Conservation (phyloP, 805 yeast species). For the Candida vaughaniae region DNA sequence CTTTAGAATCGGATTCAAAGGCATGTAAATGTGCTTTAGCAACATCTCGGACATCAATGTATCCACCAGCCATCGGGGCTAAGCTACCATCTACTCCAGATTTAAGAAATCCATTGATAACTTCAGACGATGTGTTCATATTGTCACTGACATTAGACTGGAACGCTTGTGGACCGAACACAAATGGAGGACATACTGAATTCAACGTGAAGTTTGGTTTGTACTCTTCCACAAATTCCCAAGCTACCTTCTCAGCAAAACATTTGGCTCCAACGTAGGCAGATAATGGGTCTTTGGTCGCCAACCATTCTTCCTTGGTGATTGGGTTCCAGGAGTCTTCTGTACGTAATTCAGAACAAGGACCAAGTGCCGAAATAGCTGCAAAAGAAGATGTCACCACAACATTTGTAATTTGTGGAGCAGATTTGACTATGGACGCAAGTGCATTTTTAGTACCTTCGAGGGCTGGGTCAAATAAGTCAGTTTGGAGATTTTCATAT, state of each 20-base stretch:
- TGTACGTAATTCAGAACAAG: constrained; percentile 9
- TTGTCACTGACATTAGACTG: constrained; percentile 27
- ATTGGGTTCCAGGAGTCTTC: constrained; percentile 44
- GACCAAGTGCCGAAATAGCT: constrained; percentile 4
- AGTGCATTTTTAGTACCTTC: constrained; percentile 26
- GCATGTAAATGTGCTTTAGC: constrained; percentile 57
- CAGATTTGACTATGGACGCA: constrained; percentile 43
- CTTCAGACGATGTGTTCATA: constrained; percentile 26
- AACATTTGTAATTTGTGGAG: constrained; percentile 42
- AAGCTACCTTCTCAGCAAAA: constrained; percentile 56
- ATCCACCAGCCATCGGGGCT: constrained; percentile 17
- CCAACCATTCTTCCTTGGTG: too few relatives aligned
- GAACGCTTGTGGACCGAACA: constrained; percentile 54
- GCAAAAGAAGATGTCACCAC: constrained; percentile 50
- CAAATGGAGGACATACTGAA: constrained; percentile 43
- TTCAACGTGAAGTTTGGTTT: constrained; percentile 39
- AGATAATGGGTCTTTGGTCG: constrained; percentile 7
- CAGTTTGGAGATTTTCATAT: constrained; percentile 18
- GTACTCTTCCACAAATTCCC: constrained; percentile 49
- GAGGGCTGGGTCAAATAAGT: constrained; percentile 28
- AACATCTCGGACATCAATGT: constrained; percentile 61
- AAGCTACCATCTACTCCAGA: constrained; percentile 18
- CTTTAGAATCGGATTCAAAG: constrained; percentile 27
- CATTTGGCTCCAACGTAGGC: constrained; percentile 49
- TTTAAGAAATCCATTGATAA: constrained; percentile 26